Evolutionary conservation across 2,329 filamentous ascomycete species (phyloP).

Genomic region (Botrytis tulipae): DNA sequence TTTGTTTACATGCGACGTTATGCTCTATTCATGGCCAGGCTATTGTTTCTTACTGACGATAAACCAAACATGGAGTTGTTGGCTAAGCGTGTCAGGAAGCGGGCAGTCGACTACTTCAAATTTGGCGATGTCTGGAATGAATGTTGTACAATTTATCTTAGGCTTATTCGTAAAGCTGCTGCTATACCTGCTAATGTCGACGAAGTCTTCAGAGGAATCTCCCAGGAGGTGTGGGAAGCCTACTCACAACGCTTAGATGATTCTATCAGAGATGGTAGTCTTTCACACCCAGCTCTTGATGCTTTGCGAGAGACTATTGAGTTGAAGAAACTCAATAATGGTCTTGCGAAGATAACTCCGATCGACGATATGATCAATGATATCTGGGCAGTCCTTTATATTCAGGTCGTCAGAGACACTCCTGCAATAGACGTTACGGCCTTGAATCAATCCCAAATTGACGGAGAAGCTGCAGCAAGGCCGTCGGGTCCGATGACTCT

Average conservation of each 20-base stretch:
- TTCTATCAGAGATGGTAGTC: conserved; percentile 53
- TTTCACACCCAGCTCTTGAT: conserved; percentile 52
- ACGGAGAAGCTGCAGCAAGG: conserved; percentile 44
- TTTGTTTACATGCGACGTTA: conserved; percentile 74
- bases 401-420: conserved; percentile 60
- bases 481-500: conserved; percentile 37
- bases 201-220: conserved; percentile 63
- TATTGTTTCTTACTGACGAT: conserved; percentile 61
- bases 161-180: conserved; percentile 55
- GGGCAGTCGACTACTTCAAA: conserved; percentile 51
- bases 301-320: conserved; percentile 65
- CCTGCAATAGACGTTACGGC: conserved; percentile 41
- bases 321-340: conserved; percentile 77
- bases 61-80: conserved; percentile 61
- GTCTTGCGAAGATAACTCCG: conserved; percentile 77
- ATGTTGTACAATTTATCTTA: conserved; percentile 37
- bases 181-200: conserved; percentile 60
- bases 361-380: conserved; percentile 96
- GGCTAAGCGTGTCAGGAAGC: conserved; percentile 62
- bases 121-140: conserved; percentile 34
- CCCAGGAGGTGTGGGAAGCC: conserved; percentile 62
- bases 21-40: conserved; percentile 61
- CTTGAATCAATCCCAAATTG: conserved; percentile 47
- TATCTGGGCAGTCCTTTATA: conserved; percentile 76
- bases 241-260: conserved; percentile 58